Evolutionary conservation across 768 basidiomycete genomes (phyloP).

Genomic region (Tephrocybe rancida): DNA sequence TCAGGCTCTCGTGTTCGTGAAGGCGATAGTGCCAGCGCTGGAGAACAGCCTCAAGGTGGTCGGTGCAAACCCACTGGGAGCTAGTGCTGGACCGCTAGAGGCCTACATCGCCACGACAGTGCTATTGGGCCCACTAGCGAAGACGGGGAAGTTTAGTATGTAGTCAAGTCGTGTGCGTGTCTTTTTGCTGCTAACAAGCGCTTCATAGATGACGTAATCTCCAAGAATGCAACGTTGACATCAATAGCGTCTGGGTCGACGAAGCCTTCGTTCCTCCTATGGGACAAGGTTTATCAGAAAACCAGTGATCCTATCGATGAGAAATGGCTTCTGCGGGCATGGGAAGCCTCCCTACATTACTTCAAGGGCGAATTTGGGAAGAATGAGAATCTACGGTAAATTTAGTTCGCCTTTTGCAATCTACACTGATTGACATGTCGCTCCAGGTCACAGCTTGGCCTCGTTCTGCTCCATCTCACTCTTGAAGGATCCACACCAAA

Average conservation of each 20-base stretch:
- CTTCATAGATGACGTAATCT: conserved; percentile 43
- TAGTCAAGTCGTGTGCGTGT: conserved; percentile 7
- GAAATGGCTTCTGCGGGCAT: conserved; percentile 73
- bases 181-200: conserved; percentile 1
- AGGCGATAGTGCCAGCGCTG: conserved; percentile 58
- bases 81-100: conserved; percentile 72
- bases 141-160: conserved; percentile 56
- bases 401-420: conserved; percentile 1
- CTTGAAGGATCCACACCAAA: conserved; percentile 58
- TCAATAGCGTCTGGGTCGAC: conserved; percentile 47
- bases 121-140: conserved; percentile 62
- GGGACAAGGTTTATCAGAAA: conserved; percentile 87
- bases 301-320: conserved; percentile 63
- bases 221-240: conserved; percentile 49
- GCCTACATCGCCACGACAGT: conserved; percentile 79
- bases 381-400: conserved; percentile 59
- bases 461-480: conserved; percentile 68
- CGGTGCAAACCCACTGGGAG: conserved; percentile 58
- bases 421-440: background rate
- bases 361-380: conserved; percentile 54
- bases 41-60: conserved; percentile 73
- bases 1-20: conserved; percentile 53
- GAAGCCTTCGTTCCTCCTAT: conserved; percentile 86
- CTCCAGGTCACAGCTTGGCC: conserved; percentile 61
- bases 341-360: conserved; percentile 48